Percentiles rank a stretch among this genome's conserved stretches.
Conservation (phyloP, 73 alveolate genomes). For the Uronychia binucleata region DNA sequence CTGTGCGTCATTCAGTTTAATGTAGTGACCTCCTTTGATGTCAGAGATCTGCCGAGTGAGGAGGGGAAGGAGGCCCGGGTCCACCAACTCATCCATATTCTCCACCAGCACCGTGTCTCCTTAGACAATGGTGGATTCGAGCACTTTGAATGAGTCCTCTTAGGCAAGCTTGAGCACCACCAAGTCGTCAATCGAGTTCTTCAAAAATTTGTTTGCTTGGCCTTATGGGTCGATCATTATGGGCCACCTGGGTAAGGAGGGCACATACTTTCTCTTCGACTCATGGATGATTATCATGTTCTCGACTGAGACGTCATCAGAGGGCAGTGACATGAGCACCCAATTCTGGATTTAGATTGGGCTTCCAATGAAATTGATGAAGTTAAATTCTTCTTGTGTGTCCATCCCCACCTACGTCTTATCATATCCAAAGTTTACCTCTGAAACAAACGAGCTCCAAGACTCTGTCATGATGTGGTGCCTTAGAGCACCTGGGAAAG, state of each 20-base stretch:
- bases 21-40: conserved; percentile 30
- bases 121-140: conserved; percentile 27
- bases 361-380: conserved; percentile 79
- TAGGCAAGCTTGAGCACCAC: not conserved
- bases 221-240: conserved; percentile 96
- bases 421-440: conserved; percentile 43
- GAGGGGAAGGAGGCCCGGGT: conserved; percentile 98
- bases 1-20: conserved; percentile 82
- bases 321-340: conserved; percentile 94
- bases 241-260: conserved; percentile 87
- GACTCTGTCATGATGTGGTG: conserved; percentile 32
- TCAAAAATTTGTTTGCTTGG: conserved; percentile 92
- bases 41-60: conserved; percentile 72
- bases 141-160: not conserved
- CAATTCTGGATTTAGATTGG: conserved; percentile 97
- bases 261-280: not conserved
- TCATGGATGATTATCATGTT: conserved; percentile 71
- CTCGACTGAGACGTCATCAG: conserved; percentile 97
- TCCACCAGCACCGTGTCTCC: conserved; percentile 80
- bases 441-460: conserved; percentile 54
- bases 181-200: conserved; percentile 60
- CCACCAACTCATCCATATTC: conserved; percentile 96
- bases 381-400: conserved; percentile 58
- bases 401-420: not conserved
- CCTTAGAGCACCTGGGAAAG: conserved; percentile 96